Conservation (phyloP, 495 filamentous ascomycete genomes). For the Coniosporium apollinis region DNA sequence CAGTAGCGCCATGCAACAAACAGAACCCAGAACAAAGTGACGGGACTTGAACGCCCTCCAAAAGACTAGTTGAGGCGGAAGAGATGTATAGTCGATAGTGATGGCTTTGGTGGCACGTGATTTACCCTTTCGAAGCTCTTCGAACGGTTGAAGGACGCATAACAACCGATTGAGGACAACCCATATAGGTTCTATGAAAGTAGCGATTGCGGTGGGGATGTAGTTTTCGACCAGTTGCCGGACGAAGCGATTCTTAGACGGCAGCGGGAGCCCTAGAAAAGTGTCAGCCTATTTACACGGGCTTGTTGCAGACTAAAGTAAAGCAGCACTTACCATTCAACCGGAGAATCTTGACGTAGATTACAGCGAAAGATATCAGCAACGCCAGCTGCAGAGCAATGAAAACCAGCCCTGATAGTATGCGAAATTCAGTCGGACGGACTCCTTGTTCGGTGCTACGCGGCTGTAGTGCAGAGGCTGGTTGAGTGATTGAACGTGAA, state of each 20-base stretch:
- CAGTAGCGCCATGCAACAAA: conserved; percentile 23
- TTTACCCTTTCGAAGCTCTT: conserved; percentile 22
- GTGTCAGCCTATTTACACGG: neutral
- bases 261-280: conserved; percentile 24
- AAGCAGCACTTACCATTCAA: too few relatives aligned
- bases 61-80: conserved; percentile 28
- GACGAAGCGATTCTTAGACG: conserved; percentile 21
- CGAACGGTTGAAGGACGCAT: conserved; percentile 29
- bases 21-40: conserved; percentile 22
- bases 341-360: too few relatives aligned
- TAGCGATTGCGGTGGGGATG: conserved; percentile 27
- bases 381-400: too few relatives aligned
- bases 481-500: too few relatives aligned
- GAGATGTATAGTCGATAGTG: conserved; percentile 24
- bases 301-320: too few relatives aligned
- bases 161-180: conserved; percentile 27
- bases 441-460: too few relatives aligned
- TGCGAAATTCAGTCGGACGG: neutral
- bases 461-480: too few relatives aligned
- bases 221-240: conserved; percentile 27
- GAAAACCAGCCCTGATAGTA: too few relatives aligned
- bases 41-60: conserved; percentile 21
- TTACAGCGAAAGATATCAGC: too few relatives aligned
- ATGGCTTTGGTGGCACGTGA: conserved; percentile 19
- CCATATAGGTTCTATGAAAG: conserved; percentile 30